Percentiles rank a stretch among this genome's conserved stretches.
Evolutionary conservation across 2,329 filamentous ascomycete species (phyloP).

Genomic region (Fonsecaea erecta): DNA sequence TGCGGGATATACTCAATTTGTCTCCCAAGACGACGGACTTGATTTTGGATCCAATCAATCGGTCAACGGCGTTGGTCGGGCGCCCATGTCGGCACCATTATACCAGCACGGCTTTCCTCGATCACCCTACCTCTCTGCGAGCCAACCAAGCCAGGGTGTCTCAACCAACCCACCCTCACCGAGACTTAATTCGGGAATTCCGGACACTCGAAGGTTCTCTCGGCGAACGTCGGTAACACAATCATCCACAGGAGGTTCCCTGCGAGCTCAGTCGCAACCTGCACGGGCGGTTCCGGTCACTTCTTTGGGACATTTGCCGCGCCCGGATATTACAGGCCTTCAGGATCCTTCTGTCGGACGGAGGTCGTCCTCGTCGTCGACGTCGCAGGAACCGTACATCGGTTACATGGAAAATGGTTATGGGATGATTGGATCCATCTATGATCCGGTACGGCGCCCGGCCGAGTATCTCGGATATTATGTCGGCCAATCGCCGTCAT

Average conservation of each 20-base stretch:
- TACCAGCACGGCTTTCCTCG: slow-evolving; percentile 36
- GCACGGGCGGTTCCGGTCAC: slow-evolving; percentile 49
- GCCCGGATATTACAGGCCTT: slow-evolving; percentile 41
- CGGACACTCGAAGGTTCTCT: slow-evolving; percentile 51
- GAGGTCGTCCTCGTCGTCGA: slow-evolving; percentile 41
- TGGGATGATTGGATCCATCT: slow-evolving; percentile 23
- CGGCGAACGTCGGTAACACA: slow-evolving; percentile 52
- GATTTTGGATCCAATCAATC: slow-evolving; percentile 29
- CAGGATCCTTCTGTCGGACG: slow-evolving; percentile 42
- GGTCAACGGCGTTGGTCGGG: slow-evolving; percentile 29
- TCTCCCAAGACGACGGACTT: slow-evolving; percentile 37
- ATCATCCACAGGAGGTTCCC: slow-evolving; percentile 47
- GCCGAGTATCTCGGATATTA: slow-evolving; percentile 55
- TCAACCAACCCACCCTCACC: slow-evolving; percentile 55
- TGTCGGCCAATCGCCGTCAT: slow-evolving; percentile 50
- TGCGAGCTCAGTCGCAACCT: slow-evolving; percentile 57
- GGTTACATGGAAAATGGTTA: slow-evolving; percentile 23
- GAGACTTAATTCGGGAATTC: slow-evolving; percentile 45
- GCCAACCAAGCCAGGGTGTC: slow-evolving; percentile 43
- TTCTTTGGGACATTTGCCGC: slow-evolving; percentile 43
- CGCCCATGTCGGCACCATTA: slow-evolving; percentile 39
- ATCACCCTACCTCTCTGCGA: slow-evolving; percentile 32
- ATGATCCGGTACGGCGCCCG: slow-evolving; percentile 44
- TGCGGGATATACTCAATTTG: slow-evolving; percentile 45
- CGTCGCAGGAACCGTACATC: slow-evolving; percentile 26